Percentiles rank a stretch among this genome's conserved stretches.
These are phyloP conservation scores for Pichia sp. DNA, from an alignment of 1,139 yeast genomes.

Conservation along the genomic window DNA sequence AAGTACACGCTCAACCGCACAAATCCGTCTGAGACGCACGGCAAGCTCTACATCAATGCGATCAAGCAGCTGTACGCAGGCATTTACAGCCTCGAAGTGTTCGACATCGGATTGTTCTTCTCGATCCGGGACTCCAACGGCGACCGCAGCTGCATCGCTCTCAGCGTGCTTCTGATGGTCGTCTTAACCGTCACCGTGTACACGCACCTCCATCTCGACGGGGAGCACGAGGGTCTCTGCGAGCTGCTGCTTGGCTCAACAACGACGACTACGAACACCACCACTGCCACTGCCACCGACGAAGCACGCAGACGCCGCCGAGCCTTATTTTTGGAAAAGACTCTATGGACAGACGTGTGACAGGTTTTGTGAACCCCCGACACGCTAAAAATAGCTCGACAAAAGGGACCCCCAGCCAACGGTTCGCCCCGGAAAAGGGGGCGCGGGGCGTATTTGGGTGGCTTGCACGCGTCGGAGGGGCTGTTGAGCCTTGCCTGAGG, in stretches of 20 bases:
- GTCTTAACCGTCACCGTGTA: slow-evolving; percentile 38
- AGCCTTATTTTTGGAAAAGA: neutral
- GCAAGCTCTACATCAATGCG: slow-evolving; percentile 66
- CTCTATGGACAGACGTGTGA: neutral
- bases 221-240: slow-evolving; percentile 19
- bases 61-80: slow-evolving; percentile 73
- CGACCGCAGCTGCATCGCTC: slow-evolving; percentile 33
- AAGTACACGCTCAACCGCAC: slow-evolving; percentile 47
- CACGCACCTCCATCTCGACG: slow-evolving; percentile 36
- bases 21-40: slow-evolving; percentile 61
- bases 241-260: neutral
- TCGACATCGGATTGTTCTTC: slow-evolving; percentile 69
- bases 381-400: too few relatives aligned
- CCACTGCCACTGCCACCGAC: neutral
- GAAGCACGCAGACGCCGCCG: neutral
- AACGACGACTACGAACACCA: neutral
- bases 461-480: neutral
- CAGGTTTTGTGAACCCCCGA: too few relatives aligned
- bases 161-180: slow-evolving; percentile 45
- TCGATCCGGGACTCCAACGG: slow-evolving; percentile 48
- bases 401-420: too few relatives aligned
- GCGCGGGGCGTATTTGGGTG: neutral
- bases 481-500: neutral
- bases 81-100: slow-evolving; percentile 70
- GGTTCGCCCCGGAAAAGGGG: too few relatives aligned